A percentile compares a stretch with the other conserved stretches of the same genome.
Evolutionary conservation across 768 basidiomycete species (phyloP).

Genomic region (Hygrophorus russula): DNA sequence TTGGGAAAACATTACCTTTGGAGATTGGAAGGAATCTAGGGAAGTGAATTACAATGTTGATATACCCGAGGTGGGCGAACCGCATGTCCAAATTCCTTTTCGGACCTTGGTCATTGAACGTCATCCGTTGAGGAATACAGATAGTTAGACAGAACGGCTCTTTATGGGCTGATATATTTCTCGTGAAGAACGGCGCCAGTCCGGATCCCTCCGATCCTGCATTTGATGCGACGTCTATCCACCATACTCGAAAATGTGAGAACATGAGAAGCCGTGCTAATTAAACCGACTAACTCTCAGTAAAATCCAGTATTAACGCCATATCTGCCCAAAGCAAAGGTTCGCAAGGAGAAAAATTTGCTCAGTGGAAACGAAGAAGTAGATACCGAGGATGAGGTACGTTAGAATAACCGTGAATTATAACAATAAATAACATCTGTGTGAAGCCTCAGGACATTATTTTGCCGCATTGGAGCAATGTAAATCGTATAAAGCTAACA

Average conservation of each 20-base stretch:
- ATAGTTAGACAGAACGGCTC: constrained; percentile 69
- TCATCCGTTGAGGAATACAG: constrained; percentile 23
- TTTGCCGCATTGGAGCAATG: constrained; percentile 77
- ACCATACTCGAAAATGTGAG: constrained; percentile 69
- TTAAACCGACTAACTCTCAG: not conserved
- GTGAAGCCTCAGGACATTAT: constrained; percentile 34
- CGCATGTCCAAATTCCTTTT: not conserved
- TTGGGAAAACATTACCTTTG: constrained; percentile 72
- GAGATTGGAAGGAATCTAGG: constrained; percentile 59
- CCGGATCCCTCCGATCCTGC: constrained; percentile 47
- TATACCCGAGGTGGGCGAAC: constrained; percentile 49
- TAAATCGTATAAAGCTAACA: constrained; percentile 18
- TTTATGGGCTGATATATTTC: constrained; percentile 75
- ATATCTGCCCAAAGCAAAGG: constrained; percentile 63
- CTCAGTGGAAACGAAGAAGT: constrained; percentile 33
- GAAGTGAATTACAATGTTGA: constrained; percentile 46
- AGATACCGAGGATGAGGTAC: constrained; percentile 42
- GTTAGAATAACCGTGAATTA: not conserved
- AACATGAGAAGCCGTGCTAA: constrained; percentile 6
- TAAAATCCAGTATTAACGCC: constrained; percentile 62
- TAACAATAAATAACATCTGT: not conserved
- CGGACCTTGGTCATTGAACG: not conserved
- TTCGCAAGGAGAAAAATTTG: constrained; percentile 77
- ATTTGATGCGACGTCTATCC: constrained; percentile 47
- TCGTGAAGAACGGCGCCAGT: constrained; percentile 53